These are phyloP conservation scores for Lolium rigidum DNA, from an alignment of 176 grass and related monocot species.

Conservation along the genomic window DNA sequence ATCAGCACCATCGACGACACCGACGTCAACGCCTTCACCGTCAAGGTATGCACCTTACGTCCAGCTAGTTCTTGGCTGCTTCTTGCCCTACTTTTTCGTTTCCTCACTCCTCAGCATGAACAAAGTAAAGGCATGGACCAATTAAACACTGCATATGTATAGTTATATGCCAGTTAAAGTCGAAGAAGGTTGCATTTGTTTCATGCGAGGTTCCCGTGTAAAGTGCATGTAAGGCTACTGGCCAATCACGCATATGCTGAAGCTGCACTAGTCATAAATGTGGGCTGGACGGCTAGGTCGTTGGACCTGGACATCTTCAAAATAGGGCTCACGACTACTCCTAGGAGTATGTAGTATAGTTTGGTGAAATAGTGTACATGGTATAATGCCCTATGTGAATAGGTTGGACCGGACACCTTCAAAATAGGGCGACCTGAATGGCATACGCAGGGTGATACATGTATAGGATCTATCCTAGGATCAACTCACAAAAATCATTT, in stretches of 20 bases:
- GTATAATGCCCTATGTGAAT: not conserved
- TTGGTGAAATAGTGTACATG: not conserved
- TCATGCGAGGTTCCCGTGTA: conserved; percentile 35
- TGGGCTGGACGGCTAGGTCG: not conserved
- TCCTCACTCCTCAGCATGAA: conserved; percentile 3
- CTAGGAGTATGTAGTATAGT: not conserved
- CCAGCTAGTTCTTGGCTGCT: not conserved
- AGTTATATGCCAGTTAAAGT: not conserved
- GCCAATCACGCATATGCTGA: conserved; percentile 5
- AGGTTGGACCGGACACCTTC: not conserved
- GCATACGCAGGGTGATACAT: too few relatives aligned
- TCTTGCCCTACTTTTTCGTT: not conserved
- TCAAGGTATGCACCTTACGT: conserved; percentile 59
- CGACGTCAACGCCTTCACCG: conserved; percentile 86
- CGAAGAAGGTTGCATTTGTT: conserved; percentile 11
- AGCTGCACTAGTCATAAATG: conserved; percentile 36
- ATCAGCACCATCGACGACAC: conserved; percentile 75
- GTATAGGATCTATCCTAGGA: too few relatives aligned
- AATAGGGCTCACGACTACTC: not conserved
- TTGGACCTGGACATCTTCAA: conserved; percentile 30
- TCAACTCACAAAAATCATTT: too few relatives aligned
- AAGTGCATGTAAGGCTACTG: conserved; percentile 13
- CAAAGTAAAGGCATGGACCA: not conserved
- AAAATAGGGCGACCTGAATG: too few relatives aligned
- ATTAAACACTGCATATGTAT: conserved; percentile 9